Evolutionary conservation across 257 asterid species (phyloP).

Genomic region (Scutellaria minor): DNA sequence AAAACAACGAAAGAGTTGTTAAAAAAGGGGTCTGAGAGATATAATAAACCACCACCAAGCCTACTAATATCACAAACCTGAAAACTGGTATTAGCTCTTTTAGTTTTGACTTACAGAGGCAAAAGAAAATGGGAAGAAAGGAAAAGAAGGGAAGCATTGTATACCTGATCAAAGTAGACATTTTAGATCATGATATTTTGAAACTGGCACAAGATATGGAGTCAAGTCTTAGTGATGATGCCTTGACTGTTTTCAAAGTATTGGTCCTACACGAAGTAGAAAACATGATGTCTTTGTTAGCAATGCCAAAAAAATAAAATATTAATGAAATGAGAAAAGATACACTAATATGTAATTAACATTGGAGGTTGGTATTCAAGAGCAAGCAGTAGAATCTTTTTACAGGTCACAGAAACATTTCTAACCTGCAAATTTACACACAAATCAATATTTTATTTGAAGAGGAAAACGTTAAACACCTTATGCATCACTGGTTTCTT

Average conservation of each 20-base stretch:
- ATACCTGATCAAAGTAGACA: too few species aligned
- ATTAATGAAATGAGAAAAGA: too few species aligned
- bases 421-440: conserved; percentile 65
- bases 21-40: background rate
- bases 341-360: conserved; percentile 33
- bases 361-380: conserved; percentile 96
- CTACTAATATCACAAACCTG: background rate
- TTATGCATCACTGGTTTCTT: too few species aligned
- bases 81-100: background rate
- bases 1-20: background rate
- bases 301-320: too few species aligned
- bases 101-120: background rate
- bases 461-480: background rate
- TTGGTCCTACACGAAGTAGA: too few species aligned
- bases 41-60: background rate
- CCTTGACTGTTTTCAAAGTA: too few species aligned
- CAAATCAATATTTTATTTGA: background rate
- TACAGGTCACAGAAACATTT: conserved; percentile 82
- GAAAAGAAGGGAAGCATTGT: background rate
- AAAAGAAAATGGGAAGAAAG: background rate
- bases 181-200: too few species aligned
- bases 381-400: conserved; percentile 83
- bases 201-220: too few species aligned
- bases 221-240: conserved; percentile 88
- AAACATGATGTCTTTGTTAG: too few species aligned